Conservation (phyloP, 371 early-diverging fungal species). For the Rhizopus stolonifer region DNA sequence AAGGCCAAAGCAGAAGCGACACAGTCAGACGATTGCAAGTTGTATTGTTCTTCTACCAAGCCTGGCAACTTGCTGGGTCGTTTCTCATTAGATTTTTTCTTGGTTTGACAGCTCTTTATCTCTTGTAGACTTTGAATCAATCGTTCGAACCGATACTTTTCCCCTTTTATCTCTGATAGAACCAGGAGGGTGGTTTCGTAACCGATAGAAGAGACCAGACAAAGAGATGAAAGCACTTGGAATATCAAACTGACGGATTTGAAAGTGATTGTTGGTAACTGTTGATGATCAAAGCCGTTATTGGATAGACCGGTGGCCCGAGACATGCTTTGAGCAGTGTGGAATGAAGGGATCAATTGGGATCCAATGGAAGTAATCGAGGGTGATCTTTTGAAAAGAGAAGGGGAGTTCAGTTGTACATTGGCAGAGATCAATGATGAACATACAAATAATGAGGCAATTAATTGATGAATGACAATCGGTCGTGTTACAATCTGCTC, state of each 20-base stretch:
- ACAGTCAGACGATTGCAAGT: slow-evolving; percentile 44
- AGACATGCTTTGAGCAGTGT: slow-evolving; percentile 4
- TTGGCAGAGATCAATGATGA: slow-evolving; percentile 3
- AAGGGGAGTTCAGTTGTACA: slow-evolving; percentile 8
- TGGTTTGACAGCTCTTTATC: slow-evolving; percentile 7
- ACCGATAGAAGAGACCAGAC: slow-evolving; percentile 48
- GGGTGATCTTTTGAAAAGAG: slow-evolving; percentile 14
- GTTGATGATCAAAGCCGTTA: no score
- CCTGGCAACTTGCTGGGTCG: neutral
- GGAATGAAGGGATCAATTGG: slow-evolving; percentile 20
- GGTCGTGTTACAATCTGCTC: slow-evolving; percentile 51
- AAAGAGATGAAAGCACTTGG: slow-evolving; percentile 35
- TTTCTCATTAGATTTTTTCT: neutral
- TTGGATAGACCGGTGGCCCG: neutral
- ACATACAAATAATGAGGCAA: slow-evolving; percentile 25
- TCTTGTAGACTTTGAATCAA: slow-evolving; percentile 47
- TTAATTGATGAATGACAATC: slow-evolving; percentile 31
- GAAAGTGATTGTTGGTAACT: neutral
- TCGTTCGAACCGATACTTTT: slow-evolving; percentile 65
- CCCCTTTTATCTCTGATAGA: slow-evolving; percentile 60
- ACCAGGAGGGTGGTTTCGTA: slow-evolving; percentile 48
- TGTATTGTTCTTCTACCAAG: slow-evolving; percentile 8
- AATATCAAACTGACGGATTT: slow-evolving; percentile 16
- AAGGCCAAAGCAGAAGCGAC: slow-evolving; percentile 51
- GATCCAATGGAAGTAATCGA: slow-evolving; percentile 24